Evolutionary conservation across 2,329 filamentous ascomycete species (phyloP).

Genomic region (Hymenoscyphus fraxineus): DNA sequence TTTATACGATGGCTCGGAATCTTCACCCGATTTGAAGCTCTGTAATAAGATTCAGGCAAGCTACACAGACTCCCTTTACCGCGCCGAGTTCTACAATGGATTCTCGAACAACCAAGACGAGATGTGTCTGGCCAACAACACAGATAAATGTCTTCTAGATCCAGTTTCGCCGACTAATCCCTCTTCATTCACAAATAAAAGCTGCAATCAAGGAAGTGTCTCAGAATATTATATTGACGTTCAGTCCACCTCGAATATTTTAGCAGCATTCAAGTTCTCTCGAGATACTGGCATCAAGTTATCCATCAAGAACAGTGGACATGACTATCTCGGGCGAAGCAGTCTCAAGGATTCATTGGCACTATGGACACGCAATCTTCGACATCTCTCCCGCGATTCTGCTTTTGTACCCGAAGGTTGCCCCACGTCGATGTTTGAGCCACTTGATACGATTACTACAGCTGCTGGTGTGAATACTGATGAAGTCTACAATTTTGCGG

Average conservation of each 20-base stretch:
- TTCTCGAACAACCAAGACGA: not conserved
- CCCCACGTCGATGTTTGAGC: conserved; percentile 7
- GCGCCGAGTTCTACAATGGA: not conserved
- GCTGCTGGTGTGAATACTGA: conserved; percentile 27
- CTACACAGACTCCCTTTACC: not conserved
- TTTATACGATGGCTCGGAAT: not conserved
- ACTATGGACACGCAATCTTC: conserved; percentile 21
- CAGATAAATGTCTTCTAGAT: conserved; percentile 1
- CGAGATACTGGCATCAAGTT: not conserved
- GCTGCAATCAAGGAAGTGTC: conserved; percentile 3
- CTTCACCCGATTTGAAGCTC: not conserved
- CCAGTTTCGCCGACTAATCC: not conserved
- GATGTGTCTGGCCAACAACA: not conserved
- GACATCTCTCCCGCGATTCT: conserved; percentile 4
- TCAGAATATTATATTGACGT: conserved; percentile 1
- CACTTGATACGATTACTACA: conserved; percentile 26
- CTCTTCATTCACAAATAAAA: not conserved
- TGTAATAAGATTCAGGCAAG: not conserved
- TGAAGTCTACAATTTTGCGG: conserved; percentile 28
- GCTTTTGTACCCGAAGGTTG: conserved; percentile 20
- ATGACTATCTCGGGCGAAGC: conserved; percentile 29
- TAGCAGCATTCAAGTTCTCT: not conserved
- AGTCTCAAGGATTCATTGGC: conserved; percentile 19
- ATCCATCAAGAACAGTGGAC: conserved; percentile 9
- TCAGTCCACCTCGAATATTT: not conserved